Conservation (phyloP, 176 grass and related monocot genomes). For the Tillandsia fasciculata region DNA sequence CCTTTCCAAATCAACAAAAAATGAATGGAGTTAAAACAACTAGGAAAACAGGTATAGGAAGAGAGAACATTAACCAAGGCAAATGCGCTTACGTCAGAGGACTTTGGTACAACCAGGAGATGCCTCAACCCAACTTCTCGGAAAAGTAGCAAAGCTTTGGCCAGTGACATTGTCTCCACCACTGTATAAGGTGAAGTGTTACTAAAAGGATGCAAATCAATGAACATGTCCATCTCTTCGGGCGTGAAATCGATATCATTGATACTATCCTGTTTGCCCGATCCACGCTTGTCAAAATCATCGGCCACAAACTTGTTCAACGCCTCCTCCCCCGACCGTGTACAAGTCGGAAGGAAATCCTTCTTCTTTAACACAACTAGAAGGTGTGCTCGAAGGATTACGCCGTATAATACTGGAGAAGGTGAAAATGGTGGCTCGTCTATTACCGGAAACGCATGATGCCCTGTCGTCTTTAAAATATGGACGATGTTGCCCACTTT, state of each 20-base stretch:
- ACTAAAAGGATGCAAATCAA: constrained; percentile 82
- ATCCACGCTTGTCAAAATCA: constrained; percentile 79
- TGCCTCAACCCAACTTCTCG: constrained; percentile 85
- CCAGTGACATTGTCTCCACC: constrained; percentile 90
- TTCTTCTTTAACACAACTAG: constrained; percentile 67
- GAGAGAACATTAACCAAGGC: not conserved
- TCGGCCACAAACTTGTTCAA: constrained; percentile 43
- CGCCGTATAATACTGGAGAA: constrained; percentile 49
- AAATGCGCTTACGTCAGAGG: constrained; percentile 50
- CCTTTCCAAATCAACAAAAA: not conserved
- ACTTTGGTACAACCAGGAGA: constrained; percentile 74
- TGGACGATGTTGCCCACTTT: constrained; percentile 71
- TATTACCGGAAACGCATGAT: constrained; percentile 88
- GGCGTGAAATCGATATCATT: constrained; percentile 39
- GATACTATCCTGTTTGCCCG: constrained; percentile 64
- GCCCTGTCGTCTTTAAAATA: constrained; percentile 51
- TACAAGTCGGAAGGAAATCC: constrained; percentile 30
- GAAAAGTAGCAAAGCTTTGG: constrained; percentile 89
- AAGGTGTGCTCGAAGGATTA: constrained; percentile 72
- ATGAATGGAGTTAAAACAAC: no score
- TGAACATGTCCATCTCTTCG: constrained; percentile 97
- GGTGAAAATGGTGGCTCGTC: constrained; percentile 58
- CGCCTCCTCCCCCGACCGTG: constrained; percentile 16
- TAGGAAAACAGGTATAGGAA: not conserved
- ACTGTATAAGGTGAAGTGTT: constrained; percentile 96